phyloP scores from a whole-genome alignment of 129 eudicot species.

The Pittosporum tobira region DNA sequence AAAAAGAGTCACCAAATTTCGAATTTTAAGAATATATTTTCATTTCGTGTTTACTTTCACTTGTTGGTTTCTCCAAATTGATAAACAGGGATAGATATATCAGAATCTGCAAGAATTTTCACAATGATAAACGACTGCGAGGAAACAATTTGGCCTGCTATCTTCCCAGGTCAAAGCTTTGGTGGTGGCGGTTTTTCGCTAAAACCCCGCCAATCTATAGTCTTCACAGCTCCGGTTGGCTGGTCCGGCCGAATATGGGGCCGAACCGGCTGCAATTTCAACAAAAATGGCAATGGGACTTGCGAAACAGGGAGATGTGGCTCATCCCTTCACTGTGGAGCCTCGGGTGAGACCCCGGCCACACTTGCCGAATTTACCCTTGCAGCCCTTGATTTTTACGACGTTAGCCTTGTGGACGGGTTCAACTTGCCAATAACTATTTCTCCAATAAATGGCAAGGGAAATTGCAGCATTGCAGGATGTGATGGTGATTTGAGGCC shows the following conservation, averaged over 20 bases:
- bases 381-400: constrained; percentile 36
- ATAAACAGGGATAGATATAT: constrained; percentile 26
- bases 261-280: constrained; percentile 58
- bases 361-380: constrained; percentile 63
- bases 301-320: constrained; percentile 61
- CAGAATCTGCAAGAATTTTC: constrained; percentile 41
- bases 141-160: constrained; percentile 66
- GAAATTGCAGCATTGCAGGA: constrained; percentile 47
- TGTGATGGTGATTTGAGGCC: constrained; percentile 41
- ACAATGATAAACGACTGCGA: constrained; percentile 46
- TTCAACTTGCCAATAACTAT: constrained; percentile 50
- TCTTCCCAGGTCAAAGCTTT: constrained; percentile 55
- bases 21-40: not conserved
- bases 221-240: constrained; percentile 31
- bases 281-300: constrained; percentile 37
- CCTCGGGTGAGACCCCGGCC: constrained; percentile 56
- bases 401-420: constrained; percentile 69
- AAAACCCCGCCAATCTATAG: constrained; percentile 37
- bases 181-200: constrained; percentile 47
- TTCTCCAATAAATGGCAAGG: constrained; percentile 41
- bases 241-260: constrained; percentile 79
- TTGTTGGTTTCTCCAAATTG: not conserved
- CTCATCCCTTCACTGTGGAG: constrained; percentile 43
- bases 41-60: no score
- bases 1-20: not conserved